Conservation (phyloP, 2,329 filamentous ascomycete genomes). For the Hyphodiscus sp. region DNA sequence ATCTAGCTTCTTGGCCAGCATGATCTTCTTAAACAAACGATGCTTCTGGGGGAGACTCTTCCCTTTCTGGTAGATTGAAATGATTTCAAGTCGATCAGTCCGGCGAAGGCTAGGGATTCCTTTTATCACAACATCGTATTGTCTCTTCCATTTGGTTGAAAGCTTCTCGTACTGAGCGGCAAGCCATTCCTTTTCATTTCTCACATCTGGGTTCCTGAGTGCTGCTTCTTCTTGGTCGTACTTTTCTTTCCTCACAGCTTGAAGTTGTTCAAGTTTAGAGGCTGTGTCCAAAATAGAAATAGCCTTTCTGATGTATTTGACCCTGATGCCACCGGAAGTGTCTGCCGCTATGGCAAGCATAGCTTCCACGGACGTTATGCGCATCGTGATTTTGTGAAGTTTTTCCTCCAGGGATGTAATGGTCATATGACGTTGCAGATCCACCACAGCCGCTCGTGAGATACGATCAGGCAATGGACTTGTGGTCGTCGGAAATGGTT, state of each 20-base stretch:
- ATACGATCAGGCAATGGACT: constrained; percentile 7
- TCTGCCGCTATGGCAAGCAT: not conserved
- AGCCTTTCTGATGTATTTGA: not conserved
- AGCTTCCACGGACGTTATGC: constrained; percentile 2
- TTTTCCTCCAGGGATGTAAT: constrained; percentile 13
- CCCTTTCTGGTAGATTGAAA: not conserved
- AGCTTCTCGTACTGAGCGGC: not conserved
- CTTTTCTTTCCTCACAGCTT: not conserved
- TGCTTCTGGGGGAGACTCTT: not conserved
- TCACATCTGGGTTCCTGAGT: not conserved
- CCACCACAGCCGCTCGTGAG: constrained; percentile 10
- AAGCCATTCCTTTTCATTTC: not conserved
- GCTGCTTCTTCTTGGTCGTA: not conserved
- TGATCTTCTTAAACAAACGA: no score
- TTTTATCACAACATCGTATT: not conserved
- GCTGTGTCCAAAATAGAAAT: not conserved
- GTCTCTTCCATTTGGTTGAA: not conserved
- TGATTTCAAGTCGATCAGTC: not conserved
- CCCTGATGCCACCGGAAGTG: not conserved
- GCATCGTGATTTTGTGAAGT: constrained; percentile 4
- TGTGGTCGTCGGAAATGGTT: constrained; percentile 6
- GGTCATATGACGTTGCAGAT: constrained; percentile 15
- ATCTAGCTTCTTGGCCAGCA: not conserved
- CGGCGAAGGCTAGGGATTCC: not conserved
- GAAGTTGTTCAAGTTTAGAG: not conserved